phyloP scores from a whole-genome alignment of 805 yeast species.

The Candida arabinofermentans region DNA sequence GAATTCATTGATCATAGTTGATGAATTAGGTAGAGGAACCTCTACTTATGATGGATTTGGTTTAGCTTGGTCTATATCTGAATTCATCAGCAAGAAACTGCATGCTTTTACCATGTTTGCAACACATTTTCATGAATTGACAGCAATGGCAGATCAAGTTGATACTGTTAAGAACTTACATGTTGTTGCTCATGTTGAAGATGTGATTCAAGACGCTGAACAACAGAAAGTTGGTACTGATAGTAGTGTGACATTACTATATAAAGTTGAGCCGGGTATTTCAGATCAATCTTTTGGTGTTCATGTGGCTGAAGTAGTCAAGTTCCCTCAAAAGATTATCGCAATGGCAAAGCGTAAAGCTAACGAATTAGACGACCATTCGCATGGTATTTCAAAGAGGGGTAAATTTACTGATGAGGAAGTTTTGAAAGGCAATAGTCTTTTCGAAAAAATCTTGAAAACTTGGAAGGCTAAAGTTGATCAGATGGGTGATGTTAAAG shows the following conservation, averaged over 20 bases:
- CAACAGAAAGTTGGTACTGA: constrained; percentile 32
- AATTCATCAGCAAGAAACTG: constrained; percentile 67
- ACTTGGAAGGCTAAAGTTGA: constrained; percentile 50
- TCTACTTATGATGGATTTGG: constrained; percentile 97
- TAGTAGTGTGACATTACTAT: constrained; percentile 79
- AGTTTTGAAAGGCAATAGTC: constrained; percentile 48
- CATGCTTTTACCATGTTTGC: constrained; percentile 87
- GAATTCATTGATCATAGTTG: constrained; percentile 81
- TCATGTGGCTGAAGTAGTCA: constrained; percentile 94
- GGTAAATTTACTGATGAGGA: constrained; percentile 51
- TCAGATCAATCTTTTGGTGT: constrained; percentile 96
- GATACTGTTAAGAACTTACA: constrained; percentile 75
- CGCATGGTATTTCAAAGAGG: constrained; percentile 41
- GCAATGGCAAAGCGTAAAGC: constrained; percentile 96
- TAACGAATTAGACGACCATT: constrained; percentile 69
- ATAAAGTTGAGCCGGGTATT: constrained; percentile 94
- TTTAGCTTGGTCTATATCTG: constrained; percentile 94
- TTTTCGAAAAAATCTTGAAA: constrained; percentile 45
- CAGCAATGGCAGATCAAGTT: constrained; percentile 64
- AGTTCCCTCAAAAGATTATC: constrained; percentile 85
- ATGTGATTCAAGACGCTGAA: constrained; percentile 26
- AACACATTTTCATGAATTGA: constrained; percentile 95
- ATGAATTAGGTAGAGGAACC: constrained; percentile 95
- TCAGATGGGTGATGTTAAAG: constrained; percentile 39
- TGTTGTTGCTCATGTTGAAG: constrained; percentile 87